A percentile compares a stretch with the other conserved stretches of the same genome.
Evolutionary conservation across 2,329 filamentous ascomycete genomes (phyloP).

Genomic region (Ceratocystis colombiana): DNA sequence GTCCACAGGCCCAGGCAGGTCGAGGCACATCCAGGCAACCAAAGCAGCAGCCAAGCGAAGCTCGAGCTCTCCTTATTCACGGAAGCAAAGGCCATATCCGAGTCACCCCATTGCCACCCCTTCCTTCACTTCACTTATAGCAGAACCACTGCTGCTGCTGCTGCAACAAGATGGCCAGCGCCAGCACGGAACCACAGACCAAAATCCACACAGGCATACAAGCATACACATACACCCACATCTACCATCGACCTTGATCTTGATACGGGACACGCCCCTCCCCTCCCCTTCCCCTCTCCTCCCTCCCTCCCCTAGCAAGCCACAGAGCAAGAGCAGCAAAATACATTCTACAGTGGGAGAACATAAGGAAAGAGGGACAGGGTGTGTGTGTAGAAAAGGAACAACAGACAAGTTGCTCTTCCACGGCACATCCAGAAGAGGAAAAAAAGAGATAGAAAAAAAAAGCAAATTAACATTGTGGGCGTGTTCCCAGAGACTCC

Average conservation of each 20-base stretch:
- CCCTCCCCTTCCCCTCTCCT: no score
- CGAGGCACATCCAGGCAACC: neutral
- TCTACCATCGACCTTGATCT: no score
- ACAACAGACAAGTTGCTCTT: neutral
- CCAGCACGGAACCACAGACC: no score
- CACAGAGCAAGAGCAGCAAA: no score
- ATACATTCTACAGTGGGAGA: no score
- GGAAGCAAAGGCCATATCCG: neutral
- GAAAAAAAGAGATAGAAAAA: constrained; percentile 10
- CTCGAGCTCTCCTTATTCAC: neutral
- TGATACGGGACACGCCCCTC: no score
- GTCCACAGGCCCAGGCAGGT: neutral
- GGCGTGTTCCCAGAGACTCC: neutral
- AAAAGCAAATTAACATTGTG: neutral
- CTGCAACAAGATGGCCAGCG: no score
- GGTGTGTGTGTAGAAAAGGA: neutral
- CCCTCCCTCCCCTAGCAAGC: no score
- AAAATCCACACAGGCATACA: no score
- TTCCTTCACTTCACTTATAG: no score
- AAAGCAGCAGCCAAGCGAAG: neutral
- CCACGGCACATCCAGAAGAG: constrained; percentile 5
- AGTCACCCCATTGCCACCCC: neutral
- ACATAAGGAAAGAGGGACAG: neutral
- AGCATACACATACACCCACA: no score
- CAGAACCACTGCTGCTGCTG: no score